These are phyloP conservation scores for Fusarium circinatum DNA, from an alignment of 2,329 filamentous ascomycete genomes.

Conservation along the genomic window DNA sequence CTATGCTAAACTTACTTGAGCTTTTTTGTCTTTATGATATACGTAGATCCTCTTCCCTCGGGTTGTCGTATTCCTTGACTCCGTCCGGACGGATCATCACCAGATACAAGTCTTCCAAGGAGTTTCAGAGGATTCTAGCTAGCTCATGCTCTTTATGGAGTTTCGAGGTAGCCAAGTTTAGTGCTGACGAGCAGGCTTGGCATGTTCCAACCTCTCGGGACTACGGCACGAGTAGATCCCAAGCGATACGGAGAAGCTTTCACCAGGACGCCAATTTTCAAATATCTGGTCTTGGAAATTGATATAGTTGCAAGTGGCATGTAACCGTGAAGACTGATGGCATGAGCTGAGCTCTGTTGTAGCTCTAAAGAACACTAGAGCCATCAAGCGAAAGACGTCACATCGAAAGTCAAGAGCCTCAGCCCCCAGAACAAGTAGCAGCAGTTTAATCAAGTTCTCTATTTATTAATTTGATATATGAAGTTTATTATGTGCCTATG, in stretches of 20 bases:
- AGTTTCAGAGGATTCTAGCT: neutral
- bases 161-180: neutral
- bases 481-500: neutral
- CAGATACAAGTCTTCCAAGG: neutral
- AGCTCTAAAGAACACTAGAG: neutral
- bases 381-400: neutral
- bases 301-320: accelerated
- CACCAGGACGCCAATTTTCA: neutral
- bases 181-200: neutral
- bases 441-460: neutral
- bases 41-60: no score
- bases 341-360: no score
- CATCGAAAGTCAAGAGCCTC: neutral
- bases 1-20: neutral
- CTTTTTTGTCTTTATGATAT: neutral
- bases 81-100: neutral
- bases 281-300: neutral
- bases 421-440: neutral
- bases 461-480: neutral
- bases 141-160: neutral
- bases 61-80: neutral
- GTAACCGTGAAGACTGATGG: no score
- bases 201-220: neutral
- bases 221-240: neutral
- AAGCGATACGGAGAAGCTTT: neutral